These are phyloP conservation scores for Tuber calosporum DNA, from an alignment of 495 filamentous ascomycete genomes.

Conservation along the genomic window DNA sequence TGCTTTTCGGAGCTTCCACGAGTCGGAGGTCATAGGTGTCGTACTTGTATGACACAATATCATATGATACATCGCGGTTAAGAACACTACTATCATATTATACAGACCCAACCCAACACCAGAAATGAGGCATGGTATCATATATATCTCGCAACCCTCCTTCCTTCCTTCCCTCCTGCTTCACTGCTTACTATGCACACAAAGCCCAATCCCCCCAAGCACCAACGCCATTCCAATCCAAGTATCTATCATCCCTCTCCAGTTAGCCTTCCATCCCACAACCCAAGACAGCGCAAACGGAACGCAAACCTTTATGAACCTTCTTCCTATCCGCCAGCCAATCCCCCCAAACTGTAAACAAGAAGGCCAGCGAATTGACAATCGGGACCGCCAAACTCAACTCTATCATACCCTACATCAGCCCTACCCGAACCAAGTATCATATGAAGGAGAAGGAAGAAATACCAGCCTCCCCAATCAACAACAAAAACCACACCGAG, in stretches of 20 bases:
- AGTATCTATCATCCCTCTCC: constrained; percentile 54
- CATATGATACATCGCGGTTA: background rate
- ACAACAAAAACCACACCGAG: constrained; percentile 92
- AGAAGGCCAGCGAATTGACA: constrained; percentile 84
- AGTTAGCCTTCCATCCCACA: background rate
- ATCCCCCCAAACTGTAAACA: constrained; percentile 91
- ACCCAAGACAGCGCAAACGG: background rate
- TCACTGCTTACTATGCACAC: constrained; percentile 60
- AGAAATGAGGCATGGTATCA: background rate
- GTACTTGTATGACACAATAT: background rate
- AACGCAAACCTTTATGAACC: constrained; percentile 56
- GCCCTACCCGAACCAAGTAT: constrained; percentile 6
- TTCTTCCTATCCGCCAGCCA: constrained; percentile 91
- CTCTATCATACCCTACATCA: constrained; percentile 50
- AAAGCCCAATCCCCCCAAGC: constrained; percentile 74
- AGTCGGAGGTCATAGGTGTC: background rate
- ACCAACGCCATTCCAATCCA: constrained; percentile 82
- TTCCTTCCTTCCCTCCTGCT: background rate
- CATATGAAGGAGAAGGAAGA: constrained; percentile 6
- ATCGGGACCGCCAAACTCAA: constrained; percentile 89
- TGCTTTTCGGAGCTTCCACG: background rate
- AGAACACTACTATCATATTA: background rate
- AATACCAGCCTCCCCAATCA: constrained; percentile 83
- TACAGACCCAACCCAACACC: background rate
- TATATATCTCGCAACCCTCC: background rate